These are phyloP conservation scores for Ceriops decandra DNA, from an alignment of 345 rosid genomes.

Conservation along the genomic window DNA sequence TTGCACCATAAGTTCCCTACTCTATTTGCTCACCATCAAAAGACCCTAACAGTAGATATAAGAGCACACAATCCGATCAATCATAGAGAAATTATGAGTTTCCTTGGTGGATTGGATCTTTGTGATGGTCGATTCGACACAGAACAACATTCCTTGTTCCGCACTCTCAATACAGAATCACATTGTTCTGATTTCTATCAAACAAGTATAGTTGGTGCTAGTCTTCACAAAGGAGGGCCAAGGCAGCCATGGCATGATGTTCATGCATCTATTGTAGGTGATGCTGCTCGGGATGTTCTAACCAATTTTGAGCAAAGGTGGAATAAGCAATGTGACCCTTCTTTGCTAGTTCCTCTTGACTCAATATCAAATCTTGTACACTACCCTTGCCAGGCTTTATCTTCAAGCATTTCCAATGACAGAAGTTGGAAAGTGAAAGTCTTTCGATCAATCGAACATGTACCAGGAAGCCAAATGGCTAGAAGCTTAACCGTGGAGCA, in stretches of 20 bases:
- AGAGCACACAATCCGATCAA: conserved; percentile 23
- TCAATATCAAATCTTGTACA: conserved; percentile 36
- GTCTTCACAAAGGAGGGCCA: conserved; percentile 76
- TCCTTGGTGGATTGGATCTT: conserved; percentile 79
- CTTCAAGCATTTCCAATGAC: conserved; percentile 28
- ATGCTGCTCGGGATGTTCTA: conserved; percentile 69
- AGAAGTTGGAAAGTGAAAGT: conserved; percentile 78
- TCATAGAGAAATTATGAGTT: conserved; percentile 70
- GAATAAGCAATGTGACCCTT: conserved; percentile 67
- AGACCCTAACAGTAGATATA: conserved; percentile 62
- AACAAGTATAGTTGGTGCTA: conserved; percentile 61
- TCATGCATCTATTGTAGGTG: conserved; percentile 62
- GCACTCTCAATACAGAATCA: conserved; percentile 41
- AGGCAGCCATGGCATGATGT: conserved; percentile 94
- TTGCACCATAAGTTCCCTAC: conserved; percentile 68
- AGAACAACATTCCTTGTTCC: conserved; percentile 75
- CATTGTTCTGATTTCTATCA: conserved; percentile 64
- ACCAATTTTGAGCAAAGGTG: conserved; percentile 85
- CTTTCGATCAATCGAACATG: conserved; percentile 67
- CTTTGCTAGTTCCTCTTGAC: conserved; percentile 39
- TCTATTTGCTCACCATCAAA: conserved; percentile 81
- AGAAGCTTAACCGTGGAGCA: conserved; percentile 46
- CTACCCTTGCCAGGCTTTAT: conserved; percentile 25
- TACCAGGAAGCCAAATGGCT: conserved; percentile 48
- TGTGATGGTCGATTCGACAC: conserved; percentile 82